phyloP scores from a whole-genome alignment of 1,139 yeast genomes.

The Meyerozyma carpophila region DNA sequence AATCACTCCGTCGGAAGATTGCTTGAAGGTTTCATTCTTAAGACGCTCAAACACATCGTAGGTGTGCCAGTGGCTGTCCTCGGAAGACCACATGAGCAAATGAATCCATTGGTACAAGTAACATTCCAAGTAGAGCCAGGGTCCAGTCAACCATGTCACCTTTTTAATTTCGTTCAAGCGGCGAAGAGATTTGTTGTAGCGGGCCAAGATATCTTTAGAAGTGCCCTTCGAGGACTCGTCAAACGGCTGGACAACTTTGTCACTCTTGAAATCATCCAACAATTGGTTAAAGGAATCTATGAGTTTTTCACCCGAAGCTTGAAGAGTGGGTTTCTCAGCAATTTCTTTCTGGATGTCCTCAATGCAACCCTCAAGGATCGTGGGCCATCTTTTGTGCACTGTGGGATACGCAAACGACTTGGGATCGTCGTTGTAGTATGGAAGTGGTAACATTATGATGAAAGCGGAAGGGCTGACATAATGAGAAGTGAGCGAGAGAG shows the following conservation, averaged over 20 bases:
- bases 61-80: constrained; percentile 38
- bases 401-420: constrained; percentile 81
- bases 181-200: constrained; percentile 46
- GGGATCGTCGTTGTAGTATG: constrained; percentile 61
- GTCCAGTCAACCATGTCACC: constrained; percentile 79
- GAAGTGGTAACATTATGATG: constrained; percentile 25
- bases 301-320: constrained; percentile 28
- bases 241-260: constrained; percentile 38
- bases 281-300: constrained; percentile 35
- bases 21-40: constrained; percentile 69
- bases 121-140: constrained; percentile 89
- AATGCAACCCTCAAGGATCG: constrained; percentile 62
- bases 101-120: constrained; percentile 69
- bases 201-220: constrained; percentile 36
- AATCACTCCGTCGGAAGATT: constrained; percentile 72
- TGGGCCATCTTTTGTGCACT: constrained; percentile 82
- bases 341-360: constrained; percentile 44
- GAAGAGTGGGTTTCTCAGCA: constrained; percentile 8
- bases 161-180: constrained; percentile 18
- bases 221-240: constrained; percentile 13
- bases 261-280: constrained; percentile 31
- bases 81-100: constrained; percentile 29
- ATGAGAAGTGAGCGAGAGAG: background rate
- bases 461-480: background rate
- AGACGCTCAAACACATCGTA: constrained; percentile 70